Evolutionary conservation across 148 eudicot genomes (phyloP), one percentile per base, ranked within the genome.

Genomic region (Camellia japonica): DNA sequence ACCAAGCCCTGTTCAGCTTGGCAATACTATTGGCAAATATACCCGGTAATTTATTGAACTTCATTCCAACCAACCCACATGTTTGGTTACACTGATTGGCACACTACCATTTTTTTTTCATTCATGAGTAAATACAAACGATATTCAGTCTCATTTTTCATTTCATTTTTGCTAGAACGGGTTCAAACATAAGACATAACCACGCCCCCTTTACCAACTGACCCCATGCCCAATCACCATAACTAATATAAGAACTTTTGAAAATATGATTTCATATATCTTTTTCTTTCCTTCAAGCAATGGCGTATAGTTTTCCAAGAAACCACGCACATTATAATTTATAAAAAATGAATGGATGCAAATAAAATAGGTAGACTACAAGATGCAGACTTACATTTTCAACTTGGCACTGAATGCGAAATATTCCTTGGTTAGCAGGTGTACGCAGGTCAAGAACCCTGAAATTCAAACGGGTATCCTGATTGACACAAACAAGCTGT

Each of bases 381-480:
- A 68, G n/a, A 56, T 38, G 55, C 20, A 14, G 41, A 72, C 73
- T 82, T 84, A 95, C 99, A 82, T 83, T 84, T 80, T 84, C 92
- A 82, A 95, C 89, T 89, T 88, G 88, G 79, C 90, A 87, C 49
- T 90, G 89, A 68, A 95, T 13, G 13, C 89, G 94, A 75, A 90
- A 92, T 63, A 95, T 95, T 71, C 89, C 94, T 74, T 92, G 90
- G 78, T 93, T 95, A 41, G 97, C 94, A 80, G 93, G 94, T 63
- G 99, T 95, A 74, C 99, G 92, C 78, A 95, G 20, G 73, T 95
- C 99, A 74, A 93, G 87, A 70, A 90, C 88, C 84, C 99, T 91
- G 86, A 69, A 82, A 86, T 92, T 91, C 80, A 95, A 85, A 30
- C 99, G 97, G 5, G 97, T 95, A 78, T 93, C 97, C 87, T 95